phyloP scores from a whole-genome alignment of 495 filamentous ascomycete species.

The Penicillium ucsense region DNA sequence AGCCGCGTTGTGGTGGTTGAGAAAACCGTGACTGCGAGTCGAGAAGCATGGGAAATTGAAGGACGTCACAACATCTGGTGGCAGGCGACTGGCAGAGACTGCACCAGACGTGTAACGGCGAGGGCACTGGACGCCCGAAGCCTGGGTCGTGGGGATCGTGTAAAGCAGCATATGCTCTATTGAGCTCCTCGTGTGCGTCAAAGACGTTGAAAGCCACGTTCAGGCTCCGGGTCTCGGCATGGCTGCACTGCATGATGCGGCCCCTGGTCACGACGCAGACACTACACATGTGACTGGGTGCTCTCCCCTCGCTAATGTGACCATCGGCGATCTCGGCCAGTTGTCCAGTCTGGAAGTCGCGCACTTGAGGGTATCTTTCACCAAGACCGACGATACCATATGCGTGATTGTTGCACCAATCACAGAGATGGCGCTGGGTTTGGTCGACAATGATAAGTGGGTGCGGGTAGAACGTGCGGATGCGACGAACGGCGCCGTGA shows the following conservation, averaged over 20 bases:
- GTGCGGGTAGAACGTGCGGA: conserved; percentile 1
- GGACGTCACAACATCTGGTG: background rate
- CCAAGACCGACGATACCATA: conserved; percentile 7
- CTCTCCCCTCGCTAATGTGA: conserved; percentile 1
- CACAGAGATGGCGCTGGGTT: background rate
- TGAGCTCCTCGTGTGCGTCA: background rate
- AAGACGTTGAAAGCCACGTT: background rate
- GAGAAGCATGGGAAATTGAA: background rate
- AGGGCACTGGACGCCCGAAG: background rate
- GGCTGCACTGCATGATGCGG: conserved; percentile 3
- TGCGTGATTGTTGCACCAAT: conserved; percentile 10
- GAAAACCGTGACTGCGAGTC: background rate
- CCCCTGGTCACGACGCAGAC: background rate
- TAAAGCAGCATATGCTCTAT: background rate
- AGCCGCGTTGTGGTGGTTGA: background rate
- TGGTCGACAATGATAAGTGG: background rate
- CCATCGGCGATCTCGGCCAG: conserved; percentile 1
- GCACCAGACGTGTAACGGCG: conserved; percentile 1
- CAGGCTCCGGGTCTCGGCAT: background rate
- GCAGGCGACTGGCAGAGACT: conserved; percentile 5
- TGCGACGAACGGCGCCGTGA: background rate
- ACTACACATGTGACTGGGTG: conserved; percentile 7
- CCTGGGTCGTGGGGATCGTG: background rate
- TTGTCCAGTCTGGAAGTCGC: background rate
- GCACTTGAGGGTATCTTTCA: background rate